phyloP scores from a whole-genome alignment of 2,329 filamentous ascomycete genomes.

The Leptodontidium sp. region DNA sequence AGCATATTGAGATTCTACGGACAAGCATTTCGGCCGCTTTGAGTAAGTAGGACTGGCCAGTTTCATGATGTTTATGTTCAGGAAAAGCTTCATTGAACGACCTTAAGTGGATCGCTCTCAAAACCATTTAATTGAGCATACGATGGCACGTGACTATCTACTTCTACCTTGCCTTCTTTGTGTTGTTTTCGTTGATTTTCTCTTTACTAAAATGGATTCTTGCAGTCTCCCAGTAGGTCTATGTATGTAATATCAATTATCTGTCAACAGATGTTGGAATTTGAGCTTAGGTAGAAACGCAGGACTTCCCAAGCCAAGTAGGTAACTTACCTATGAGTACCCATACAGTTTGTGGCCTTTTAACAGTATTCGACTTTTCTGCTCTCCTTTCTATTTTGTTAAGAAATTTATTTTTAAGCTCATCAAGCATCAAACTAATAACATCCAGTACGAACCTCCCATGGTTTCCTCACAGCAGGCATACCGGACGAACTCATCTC shows the following conservation, averaged over 20 bases:
- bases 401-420: not conserved
- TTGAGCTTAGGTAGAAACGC: too few relatives aligned
- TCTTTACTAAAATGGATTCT: not conserved
- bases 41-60: slow-evolving; percentile 49
- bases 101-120: not conserved
- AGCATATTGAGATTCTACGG: slow-evolving; percentile 48
- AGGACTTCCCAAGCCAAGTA: too few relatives aligned
- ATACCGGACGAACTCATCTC: slow-evolving; percentile 39
- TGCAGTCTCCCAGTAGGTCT: not conserved
- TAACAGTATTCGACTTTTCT: too few relatives aligned
- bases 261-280: too few relatives aligned
- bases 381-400: not conserved
- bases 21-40: slow-evolving; percentile 55
- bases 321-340: too few relatives aligned
- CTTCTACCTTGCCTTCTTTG: not conserved
- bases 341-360: too few relatives aligned
- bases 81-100: not conserved
- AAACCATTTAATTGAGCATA: not conserved
- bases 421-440: not conserved
- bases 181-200: not conserved
- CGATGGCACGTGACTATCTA: not conserved
- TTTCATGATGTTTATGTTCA: not conserved
- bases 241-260: too few relatives aligned
- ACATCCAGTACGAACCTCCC: slow-evolving; percentile 35
- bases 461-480: slow-evolving; percentile 44